Conservation (phyloP, 176 grass and related monocot genomes). For the Aegilops umbellulata region DNA sequence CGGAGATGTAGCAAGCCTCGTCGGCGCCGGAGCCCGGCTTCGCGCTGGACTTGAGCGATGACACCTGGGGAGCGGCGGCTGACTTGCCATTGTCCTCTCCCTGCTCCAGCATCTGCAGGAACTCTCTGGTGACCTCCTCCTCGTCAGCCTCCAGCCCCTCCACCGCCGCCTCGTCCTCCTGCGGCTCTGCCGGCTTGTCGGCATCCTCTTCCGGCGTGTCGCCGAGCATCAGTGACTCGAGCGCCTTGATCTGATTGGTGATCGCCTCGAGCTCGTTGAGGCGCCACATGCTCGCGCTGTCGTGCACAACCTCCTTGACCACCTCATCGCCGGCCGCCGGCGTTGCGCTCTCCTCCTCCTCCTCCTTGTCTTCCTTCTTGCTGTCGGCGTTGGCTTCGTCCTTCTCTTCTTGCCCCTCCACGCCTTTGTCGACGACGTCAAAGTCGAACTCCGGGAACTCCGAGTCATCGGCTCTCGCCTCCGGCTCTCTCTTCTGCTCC, state of each 20-base stretch:
- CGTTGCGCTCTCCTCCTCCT: constrained; percentile 14
- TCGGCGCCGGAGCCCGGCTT: constrained; percentile 14
- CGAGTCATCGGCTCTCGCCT: constrained; percentile 47
- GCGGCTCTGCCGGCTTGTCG: constrained; percentile 6
- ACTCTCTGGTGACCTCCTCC: constrained; percentile 80
- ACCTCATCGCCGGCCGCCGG: constrained; percentile 56
- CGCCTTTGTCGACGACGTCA: constrained; percentile 81
- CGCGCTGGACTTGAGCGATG: constrained; percentile 29
- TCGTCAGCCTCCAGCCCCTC: constrained; percentile 62
- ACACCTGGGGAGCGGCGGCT: constrained; percentile 14
- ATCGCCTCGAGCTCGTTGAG: constrained; percentile 86
- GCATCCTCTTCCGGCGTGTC: constrained; percentile 21
- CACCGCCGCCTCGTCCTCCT: constrained; percentile 26
- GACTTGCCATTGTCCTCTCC: constrained; percentile 27
- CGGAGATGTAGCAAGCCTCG: constrained; percentile 53
- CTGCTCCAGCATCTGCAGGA: constrained; percentile 65
- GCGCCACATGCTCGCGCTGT: constrained; percentile 58
- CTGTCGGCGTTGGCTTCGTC: constrained; percentile 20
- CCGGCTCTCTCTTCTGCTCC: constrained; percentile 16
- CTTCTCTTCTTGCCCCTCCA: constrained; percentile 62
- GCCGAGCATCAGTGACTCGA: constrained; percentile 74
- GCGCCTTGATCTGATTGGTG: constrained; percentile 85
- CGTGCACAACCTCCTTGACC: constrained; percentile 85
- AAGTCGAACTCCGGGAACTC: constrained; percentile 89
- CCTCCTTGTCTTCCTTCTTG: not conserved